Base-by-base conservation (phyloP, 768 basidiomycete species). In the Tylopilus balloui region DNA sequence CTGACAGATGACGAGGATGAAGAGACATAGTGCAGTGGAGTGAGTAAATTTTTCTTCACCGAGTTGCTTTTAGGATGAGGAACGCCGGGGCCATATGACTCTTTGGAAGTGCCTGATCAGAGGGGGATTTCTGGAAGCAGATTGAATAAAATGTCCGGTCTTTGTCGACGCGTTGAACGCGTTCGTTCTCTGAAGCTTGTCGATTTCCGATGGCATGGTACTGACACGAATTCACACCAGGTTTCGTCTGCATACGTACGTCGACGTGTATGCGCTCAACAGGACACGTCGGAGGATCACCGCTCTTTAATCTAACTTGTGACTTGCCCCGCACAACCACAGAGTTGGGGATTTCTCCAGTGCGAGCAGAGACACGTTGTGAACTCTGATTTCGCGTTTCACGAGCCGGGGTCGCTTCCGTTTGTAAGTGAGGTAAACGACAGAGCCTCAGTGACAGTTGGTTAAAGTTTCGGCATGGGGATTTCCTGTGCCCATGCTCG, bases 61-160 rank as follows among this genome's bases (percentile, higher is more conserved):
- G 28, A 21, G 17, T 23, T 3, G n/a, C 12, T 1, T 34, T 31
- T 31, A 7, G 10, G 85, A 87, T 84, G 86, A 67, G 53, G 37
- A 42, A 55, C 46, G 68, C 86, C 87, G 87, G 86, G 87, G 87
- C 87, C 87, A 89, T 83, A 86, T 81, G 87, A 88, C 81, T 59
- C 83, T 84, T 74, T 65, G 69, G 61, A 67, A 63, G 58, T 53
- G n/a, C 38, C 56, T 58, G 51, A 37, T 56, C 17, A 21, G 11
- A 23, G 42, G 48, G n/a, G 45, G 32, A 24, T 50, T 54, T 59
- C 47, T 29, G 61, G 35, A 64, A 65, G 63, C 21, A 35, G 64
- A 19, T 48, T 59, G 63, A 66, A 46, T 55, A 45, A 4, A 44
- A 28, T 15, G 10, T 29, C 64, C 63, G 64, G 64, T 34, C 42